Evolutionary conservation across 139 green algal genomes (phyloP).

Genomic region (Gonium pectorale): DNA sequence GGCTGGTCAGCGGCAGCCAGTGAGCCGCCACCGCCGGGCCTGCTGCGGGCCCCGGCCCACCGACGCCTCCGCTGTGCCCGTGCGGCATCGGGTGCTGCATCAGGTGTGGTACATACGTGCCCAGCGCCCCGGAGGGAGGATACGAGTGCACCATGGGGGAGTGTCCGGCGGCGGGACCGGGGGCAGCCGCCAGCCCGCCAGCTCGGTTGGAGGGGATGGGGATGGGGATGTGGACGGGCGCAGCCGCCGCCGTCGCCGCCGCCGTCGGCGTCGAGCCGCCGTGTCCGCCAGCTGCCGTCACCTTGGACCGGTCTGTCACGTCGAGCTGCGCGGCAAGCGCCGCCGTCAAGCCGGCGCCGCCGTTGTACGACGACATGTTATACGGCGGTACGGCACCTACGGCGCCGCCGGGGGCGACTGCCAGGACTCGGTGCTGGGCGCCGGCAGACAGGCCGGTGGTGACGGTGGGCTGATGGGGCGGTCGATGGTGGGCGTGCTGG

Average conservation of each 20-base stretch:
- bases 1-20: background rate
- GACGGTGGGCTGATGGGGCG: too few species aligned
- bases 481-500: too few species aligned
- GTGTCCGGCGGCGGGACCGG: background rate
- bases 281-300: too few species aligned
- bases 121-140: background rate
- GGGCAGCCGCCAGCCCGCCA: background rate
- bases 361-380: background rate
- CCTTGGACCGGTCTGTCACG: background rate
- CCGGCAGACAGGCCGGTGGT: background rate
- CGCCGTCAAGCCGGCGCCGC: background rate
- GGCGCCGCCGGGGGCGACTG: background rate
- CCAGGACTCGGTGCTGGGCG: background rate
- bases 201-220: background rate
- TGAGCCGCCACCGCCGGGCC: background rate
- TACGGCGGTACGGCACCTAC: conserved; percentile 3
- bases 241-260: too few species aligned
- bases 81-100: background rate
- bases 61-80: too few species aligned
- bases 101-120: background rate
- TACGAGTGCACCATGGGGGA: background rate
- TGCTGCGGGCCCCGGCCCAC: background rate
- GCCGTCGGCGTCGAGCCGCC: too few species aligned
- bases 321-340: background rate
- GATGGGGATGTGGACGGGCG: conserved; percentile 6